Percentiles rank a stretch among this genome's conserved stretches.
phyloP scores from a whole-genome alignment of 805 yeast genomes.

The Saturnispora mendoncae region DNA sequence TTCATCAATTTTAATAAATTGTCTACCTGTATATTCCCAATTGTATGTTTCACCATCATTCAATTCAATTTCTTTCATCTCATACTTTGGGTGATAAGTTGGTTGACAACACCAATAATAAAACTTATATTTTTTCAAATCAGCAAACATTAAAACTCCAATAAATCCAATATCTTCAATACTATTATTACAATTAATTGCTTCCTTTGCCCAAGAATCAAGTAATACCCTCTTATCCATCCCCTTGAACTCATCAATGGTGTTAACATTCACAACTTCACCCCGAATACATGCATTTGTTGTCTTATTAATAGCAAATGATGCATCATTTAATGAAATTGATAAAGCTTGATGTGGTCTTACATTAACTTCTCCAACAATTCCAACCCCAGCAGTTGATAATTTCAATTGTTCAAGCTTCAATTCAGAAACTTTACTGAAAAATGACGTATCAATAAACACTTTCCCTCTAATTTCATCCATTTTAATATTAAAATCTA shows the following conservation, averaged over 20 bases:
- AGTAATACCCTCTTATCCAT: slow-evolving; percentile 55
- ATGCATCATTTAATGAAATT: background rate
- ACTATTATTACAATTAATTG: slow-evolving; percentile 22
- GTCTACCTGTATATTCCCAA: background rate
- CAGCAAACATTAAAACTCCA: slow-evolving; percentile 64
- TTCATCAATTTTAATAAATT: background rate
- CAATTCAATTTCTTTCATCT: slow-evolving; percentile 29
- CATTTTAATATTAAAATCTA: background rate
- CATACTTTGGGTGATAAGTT: slow-evolving; percentile 42
- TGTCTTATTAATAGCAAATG: slow-evolving; percentile 1
- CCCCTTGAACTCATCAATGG: slow-evolving; percentile 74
- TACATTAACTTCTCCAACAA: slow-evolving; percentile 25
- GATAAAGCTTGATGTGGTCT: slow-evolving; percentile 6
- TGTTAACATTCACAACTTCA: slow-evolving; percentile 52
- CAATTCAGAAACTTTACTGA: slow-evolving; percentile 59
- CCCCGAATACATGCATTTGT: slow-evolving; percentile 29
- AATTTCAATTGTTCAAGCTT: slow-evolving; percentile 70
- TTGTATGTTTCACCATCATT: slow-evolving; percentile 14
- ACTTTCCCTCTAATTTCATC: background rate
- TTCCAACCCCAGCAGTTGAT: slow-evolving; percentile 23
- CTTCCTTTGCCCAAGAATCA: slow-evolving; percentile 33
- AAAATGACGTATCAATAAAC: slow-evolving; percentile 81
- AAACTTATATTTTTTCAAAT: slow-evolving; percentile 79
- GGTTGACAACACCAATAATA: slow-evolving; percentile 89
- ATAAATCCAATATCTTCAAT: slow-evolving; percentile 29